Conservation (phyloP, 805 yeast species). For the Lipomyces sp. region DNA sequence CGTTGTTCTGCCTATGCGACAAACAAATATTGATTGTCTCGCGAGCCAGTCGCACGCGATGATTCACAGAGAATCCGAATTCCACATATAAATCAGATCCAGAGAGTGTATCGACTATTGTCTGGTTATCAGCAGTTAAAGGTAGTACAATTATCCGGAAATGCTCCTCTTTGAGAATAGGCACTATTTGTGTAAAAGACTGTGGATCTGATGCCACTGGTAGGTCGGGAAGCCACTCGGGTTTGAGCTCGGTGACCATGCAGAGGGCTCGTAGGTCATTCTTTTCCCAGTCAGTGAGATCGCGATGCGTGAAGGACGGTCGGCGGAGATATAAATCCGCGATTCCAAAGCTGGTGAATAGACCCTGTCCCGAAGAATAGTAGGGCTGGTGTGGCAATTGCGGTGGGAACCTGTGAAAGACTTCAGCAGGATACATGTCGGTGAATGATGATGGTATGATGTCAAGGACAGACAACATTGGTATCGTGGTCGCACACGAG, state of each 20-base stretch:
- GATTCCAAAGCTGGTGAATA: constrained; percentile 20
- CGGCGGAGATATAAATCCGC: constrained; percentile 46
- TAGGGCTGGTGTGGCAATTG: neutral
- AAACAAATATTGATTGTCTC: constrained; percentile 55
- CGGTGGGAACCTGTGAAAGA: constrained; percentile 28
- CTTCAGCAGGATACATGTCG: constrained; percentile 27
- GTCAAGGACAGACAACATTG: constrained; percentile 19
- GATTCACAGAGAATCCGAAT: constrained; percentile 58
- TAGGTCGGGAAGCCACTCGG: constrained; percentile 56
- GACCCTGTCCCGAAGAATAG: constrained; percentile 12
- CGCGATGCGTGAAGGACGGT: constrained; percentile 65
- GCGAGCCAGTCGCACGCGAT: constrained; percentile 63
- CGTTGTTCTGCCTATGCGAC: constrained; percentile 48
- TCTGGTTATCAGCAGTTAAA: constrained; percentile 54
- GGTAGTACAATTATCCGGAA: constrained; percentile 61
- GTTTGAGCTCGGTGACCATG: constrained; percentile 55
- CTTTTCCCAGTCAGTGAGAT: constrained; percentile 69
- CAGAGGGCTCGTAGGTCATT: constrained; percentile 71
- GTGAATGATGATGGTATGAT: constrained; percentile 28
- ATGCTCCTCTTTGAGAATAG: constrained; percentile 42
- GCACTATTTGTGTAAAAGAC: constrained; percentile 38
- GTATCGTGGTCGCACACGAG: constrained; percentile 13
- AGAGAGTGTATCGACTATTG: constrained; percentile 56
- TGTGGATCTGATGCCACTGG: neutral
- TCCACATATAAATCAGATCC: constrained; percentile 69